Conservation (phyloP, 176 grass and related monocot species). For the Juncus effusus region DNA sequence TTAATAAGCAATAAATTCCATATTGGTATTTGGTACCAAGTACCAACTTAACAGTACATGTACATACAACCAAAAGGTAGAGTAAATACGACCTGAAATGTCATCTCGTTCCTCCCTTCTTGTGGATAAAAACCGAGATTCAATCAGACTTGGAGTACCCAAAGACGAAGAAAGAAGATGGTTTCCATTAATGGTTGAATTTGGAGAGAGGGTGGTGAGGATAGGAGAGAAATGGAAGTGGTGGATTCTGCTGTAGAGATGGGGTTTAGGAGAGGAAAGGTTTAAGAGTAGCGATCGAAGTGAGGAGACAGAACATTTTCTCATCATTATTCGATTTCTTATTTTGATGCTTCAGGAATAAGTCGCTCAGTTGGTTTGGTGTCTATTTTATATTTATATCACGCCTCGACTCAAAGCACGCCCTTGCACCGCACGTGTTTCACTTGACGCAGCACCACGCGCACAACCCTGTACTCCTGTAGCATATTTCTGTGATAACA, state of each 20-base stretch:
- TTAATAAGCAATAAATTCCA: not conserved
- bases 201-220: not conserved
- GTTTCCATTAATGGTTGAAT: not conserved
- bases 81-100: not conserved
- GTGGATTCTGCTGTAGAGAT: not conserved
- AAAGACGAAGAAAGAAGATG: not conserved
- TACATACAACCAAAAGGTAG: constrained; percentile 19
- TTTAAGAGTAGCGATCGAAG: not conserved
- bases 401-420: too few species aligned
- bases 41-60: constrained; percentile 5
- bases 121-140: constrained; percentile 19
- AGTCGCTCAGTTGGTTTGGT: too few species aligned
- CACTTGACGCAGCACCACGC: too few species aligned
- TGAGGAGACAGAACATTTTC: not conserved
- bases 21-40: not conserved
- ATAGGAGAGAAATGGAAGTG: not conserved
- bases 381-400: too few species aligned
- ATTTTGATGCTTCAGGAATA: not conserved
- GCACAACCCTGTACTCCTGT: not conserved
- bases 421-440: too few species aligned
- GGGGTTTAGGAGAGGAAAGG: not conserved
- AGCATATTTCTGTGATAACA: not conserved
- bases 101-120: not conserved
- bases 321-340: constrained; percentile 1
- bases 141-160: not conserved